A percentile compares a stretch with the other conserved stretches of the same genome.
Conservation (phyloP, 108 stramenopile genomes). For the Skeletonema grethae region DNA sequence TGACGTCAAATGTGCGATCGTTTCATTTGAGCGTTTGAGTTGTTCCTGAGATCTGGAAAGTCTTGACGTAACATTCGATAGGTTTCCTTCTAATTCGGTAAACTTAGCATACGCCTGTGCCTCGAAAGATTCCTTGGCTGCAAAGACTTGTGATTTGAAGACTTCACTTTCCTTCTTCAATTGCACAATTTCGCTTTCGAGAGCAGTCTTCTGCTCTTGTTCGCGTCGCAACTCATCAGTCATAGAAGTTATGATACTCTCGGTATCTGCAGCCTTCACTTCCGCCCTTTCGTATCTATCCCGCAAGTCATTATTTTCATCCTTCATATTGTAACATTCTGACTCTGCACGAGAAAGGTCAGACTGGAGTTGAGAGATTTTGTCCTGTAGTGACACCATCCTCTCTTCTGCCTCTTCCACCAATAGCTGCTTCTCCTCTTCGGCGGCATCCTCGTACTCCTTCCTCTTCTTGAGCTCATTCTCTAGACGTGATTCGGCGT, state of each 20-base stretch:
- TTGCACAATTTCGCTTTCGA: constrained; percentile 26
- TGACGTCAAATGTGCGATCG: constrained; percentile 36
- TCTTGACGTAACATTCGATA: constrained; percentile 31
- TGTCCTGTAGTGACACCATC: constrained; percentile 53
- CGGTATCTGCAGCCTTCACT: constrained; percentile 29
- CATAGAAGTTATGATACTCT: constrained; percentile 27
- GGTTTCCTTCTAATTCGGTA: constrained; percentile 16
- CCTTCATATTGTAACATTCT: constrained; percentile 61
- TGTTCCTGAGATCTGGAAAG: constrained; percentile 32
- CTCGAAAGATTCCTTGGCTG: constrained; percentile 42
- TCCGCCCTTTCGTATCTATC: constrained; percentile 50
- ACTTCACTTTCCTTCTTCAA: constrained; percentile 25
- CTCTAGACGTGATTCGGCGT: constrained; percentile 47
- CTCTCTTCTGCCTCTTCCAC: constrained; percentile 70
- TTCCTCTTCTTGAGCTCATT: constrained; percentile 45
- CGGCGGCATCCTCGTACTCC: constrained; percentile 51
- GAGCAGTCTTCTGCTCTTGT: constrained; percentile 18
- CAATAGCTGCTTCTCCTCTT: constrained; percentile 73
- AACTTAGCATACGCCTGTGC: constrained; percentile 36
- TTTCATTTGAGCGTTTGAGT: constrained; percentile 29
- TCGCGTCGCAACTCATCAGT: constrained; percentile 36
- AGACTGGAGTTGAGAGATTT: constrained; percentile 38
- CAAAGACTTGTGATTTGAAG: constrained; percentile 48
- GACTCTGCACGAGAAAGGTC: constrained; percentile 57
- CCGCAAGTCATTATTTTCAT: constrained; percentile 58